A percentile compares a stretch with the other conserved stretches of the same genome.
Evolutionary conservation across 768 basidiomycete species (phyloP).

Genomic region (Dictyophora rubrovolvata): DNA sequence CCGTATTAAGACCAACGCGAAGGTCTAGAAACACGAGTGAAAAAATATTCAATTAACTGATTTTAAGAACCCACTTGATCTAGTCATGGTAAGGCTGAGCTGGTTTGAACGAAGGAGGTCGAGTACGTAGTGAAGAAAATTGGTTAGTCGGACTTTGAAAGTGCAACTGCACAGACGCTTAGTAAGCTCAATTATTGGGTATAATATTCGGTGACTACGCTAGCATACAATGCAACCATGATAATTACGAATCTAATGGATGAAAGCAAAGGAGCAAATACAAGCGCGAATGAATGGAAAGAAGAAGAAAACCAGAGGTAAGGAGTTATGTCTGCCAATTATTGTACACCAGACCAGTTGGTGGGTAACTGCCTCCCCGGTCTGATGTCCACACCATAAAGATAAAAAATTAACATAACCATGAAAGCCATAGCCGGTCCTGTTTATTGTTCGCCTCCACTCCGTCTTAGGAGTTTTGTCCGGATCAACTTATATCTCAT

Average conservation of each 20-base stretch:
- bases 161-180: slow-evolving; percentile 11
- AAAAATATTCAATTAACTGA: not conserved
- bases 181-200: not conserved
- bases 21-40: slow-evolving; percentile 46
- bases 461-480: too few relatives aligned
- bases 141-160: slow-evolving; percentile 12
- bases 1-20: slow-evolving; percentile 77
- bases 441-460: too few relatives aligned
- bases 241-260: slow-evolving; percentile 17
- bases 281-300: not conserved
- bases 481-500: too few relatives aligned
- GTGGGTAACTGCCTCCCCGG: too few relatives aligned
- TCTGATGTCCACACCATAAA: too few relatives aligned
- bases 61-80: slow-evolving; percentile 49
- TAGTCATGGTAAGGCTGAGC: slow-evolving; percentile 54
- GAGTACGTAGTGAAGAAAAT: slow-evolving; percentile 10
- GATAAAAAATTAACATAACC: too few relatives aligned
- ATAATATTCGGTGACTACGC: slow-evolving; percentile 13
- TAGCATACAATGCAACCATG: slow-evolving; percentile 46
- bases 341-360: not conserved
- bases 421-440: too few relatives aligned
- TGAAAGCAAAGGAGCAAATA: not conserved
- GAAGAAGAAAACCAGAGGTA: not conserved
- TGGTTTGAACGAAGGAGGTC: slow-evolving; percentile 37
- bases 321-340: not conserved